Evolutionary conservation across 2,329 filamentous ascomycete species (phyloP).

Genomic region (Botrytis elliptica): DNA sequence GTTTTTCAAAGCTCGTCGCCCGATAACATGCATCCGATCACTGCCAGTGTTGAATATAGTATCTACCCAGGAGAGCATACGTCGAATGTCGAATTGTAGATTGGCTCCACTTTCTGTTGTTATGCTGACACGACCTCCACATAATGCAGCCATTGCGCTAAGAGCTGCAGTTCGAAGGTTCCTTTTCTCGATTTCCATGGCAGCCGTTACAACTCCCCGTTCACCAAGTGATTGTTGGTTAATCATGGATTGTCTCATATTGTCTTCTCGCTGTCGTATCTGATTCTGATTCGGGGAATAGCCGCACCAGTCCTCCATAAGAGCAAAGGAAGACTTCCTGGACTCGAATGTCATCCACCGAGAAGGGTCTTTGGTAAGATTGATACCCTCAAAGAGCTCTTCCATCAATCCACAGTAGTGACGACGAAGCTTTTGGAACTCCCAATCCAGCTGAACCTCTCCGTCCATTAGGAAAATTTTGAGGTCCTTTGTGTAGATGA

Average conservation of each 20-base stretch:
- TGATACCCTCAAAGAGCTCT: constrained; percentile 87
- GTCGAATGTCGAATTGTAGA: constrained; percentile 85
- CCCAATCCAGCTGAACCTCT: constrained; percentile 91
- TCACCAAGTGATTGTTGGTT: constrained; percentile 73
- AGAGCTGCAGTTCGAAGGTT: constrained; percentile 87
- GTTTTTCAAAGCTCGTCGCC: constrained; percentile 83
- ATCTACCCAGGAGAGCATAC: constrained; percentile 94
- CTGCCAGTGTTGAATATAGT: constrained; percentile 90
- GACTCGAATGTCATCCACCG: constrained; percentile 98
- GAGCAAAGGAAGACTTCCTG: constrained; percentile 86
- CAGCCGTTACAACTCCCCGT: constrained; percentile 75
- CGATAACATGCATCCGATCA: constrained; percentile 88
- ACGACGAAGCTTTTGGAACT: constrained; percentile 85
- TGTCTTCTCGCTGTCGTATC: constrained; percentile 78
- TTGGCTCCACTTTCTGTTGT: constrained; percentile 84
- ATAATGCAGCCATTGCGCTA: constrained; percentile 93
- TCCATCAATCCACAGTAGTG: constrained; percentile 96
- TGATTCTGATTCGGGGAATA: constrained; percentile 89
- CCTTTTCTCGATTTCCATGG: constrained; percentile 95
- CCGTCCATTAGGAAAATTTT: constrained; percentile 93
- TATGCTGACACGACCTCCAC: constrained; percentile 79
- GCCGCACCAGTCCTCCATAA: constrained; percentile 99
- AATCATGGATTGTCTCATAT: constrained; percentile 80
- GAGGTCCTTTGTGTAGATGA: constrained; percentile 86
- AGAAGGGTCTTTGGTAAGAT: constrained; percentile 77